phyloP scores from a whole-genome alignment of 2,329 filamentous ascomycete genomes.

The Zarea fungicola region DNA sequence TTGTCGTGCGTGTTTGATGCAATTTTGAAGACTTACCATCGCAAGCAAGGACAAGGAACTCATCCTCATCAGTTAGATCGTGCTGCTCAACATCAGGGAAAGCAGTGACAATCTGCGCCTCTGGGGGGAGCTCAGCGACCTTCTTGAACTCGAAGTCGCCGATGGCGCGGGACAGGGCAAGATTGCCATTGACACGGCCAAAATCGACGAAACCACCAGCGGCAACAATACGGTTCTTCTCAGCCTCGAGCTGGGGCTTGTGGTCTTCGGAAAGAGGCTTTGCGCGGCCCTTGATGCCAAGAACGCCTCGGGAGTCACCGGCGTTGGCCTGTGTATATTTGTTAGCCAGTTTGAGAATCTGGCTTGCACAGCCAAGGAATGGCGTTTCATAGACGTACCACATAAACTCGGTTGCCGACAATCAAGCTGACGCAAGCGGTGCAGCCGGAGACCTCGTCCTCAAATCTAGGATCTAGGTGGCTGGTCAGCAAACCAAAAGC shows the following conservation, averaged over 20 bases:
- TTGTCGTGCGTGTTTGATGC: background rate
- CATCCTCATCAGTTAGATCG: slow-evolving; percentile 86
- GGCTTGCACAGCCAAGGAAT: no score
- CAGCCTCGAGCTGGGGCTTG: slow-evolving; percentile 97
- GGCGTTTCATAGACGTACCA: slow-evolving; percentile 62
- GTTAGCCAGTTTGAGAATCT: slow-evolving; percentile 10
- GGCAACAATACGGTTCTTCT: slow-evolving; percentile 92
- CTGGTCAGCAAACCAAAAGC: background rate
- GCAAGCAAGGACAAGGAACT: slow-evolving; percentile 90
- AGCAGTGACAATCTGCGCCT: slow-evolving; percentile 97
- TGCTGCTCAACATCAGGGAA: slow-evolving; percentile 92
- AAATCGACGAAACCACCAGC: slow-evolving; percentile 98
- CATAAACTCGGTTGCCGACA: slow-evolving; percentile 86
- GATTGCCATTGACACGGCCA: slow-evolving; percentile 95
- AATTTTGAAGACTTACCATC: slow-evolving; percentile 59
- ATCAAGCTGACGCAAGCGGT: slow-evolving; percentile 90
- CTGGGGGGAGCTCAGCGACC: slow-evolving; percentile 91
- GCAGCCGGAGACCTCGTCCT: slow-evolving; percentile 96
- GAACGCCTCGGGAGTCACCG: slow-evolving; percentile 88
- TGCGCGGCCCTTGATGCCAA: slow-evolving; percentile 93
- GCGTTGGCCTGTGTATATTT: slow-evolving; percentile 71
- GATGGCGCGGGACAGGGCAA: slow-evolving; percentile 92
- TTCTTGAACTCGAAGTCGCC: slow-evolving; percentile 99
- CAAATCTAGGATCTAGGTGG: slow-evolving; percentile 80
- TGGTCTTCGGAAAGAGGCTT: slow-evolving; percentile 99